Evolutionary conservation across 225 moss, liverwort and hornwort genomes (phyloP), one percentile per base, ranked within the genome.

Genomic region (Sphagnum tenellum): DNA sequence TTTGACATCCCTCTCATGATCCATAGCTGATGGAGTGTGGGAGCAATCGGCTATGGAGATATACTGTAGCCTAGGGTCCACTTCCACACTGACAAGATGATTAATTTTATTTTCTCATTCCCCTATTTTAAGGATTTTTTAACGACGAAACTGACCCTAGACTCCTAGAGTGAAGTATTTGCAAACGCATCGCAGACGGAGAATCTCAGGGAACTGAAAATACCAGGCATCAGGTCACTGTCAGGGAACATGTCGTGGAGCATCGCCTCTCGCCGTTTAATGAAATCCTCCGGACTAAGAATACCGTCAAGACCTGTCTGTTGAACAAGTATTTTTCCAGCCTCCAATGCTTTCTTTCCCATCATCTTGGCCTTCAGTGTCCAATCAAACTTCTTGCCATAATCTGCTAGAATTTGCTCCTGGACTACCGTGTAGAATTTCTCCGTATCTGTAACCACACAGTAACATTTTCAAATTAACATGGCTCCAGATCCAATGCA

Each of bases 291-390:
- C 5, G 98, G 80, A 5, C 82, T 90, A 54, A 93, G 70, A 12
- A 76, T 64, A 47, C 89, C 93, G 62, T 86, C 68, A 53, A 98
- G 80, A 14, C 79, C 80, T 11, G 76, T 70, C 60, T 98, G 87
- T 61, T 82, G 62, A 12, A 93, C 58, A 58, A 98, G 74, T 44
- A 98, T 86, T 61, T 76, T 79, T 55, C 93, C 90, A 8, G 93
- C 90, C 76, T 98, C 93, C 62, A 98, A 67, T 50, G 93, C 89
- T 75, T 84, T 92, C 86, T 89, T 92, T 56, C 98, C 98, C 85
- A 98, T 98, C 98, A 98, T 88, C 68, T 98, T 98, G 9, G 93
- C 87, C 76, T 98, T 98, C 64, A 93, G 64, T 12, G 87, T 78
- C 98, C 98, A 98, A 44, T 83, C 82, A 55, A 90, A 98, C 9